A percentile compares a stretch with the other conserved stretches of the same genome.
These are phyloP conservation scores for Apocynum venetum DNA, from an alignment of 257 asterid species.

Conservation along the genomic window DNA sequence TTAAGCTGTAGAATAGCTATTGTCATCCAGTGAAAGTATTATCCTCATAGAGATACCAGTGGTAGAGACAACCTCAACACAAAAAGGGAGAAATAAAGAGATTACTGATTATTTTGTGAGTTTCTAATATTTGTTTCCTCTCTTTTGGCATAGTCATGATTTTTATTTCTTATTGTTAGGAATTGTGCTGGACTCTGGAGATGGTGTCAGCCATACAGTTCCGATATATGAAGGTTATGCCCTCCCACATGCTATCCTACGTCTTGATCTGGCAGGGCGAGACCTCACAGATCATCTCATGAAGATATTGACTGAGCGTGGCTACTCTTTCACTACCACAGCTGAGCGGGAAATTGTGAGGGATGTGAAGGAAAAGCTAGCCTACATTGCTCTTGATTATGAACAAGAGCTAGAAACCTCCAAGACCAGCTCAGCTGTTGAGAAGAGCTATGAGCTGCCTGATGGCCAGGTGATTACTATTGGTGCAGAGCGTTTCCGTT, in stretches of 20 bases:
- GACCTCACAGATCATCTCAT: constrained; percentile 40
- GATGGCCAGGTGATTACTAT: constrained; percentile 21
- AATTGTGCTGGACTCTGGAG: constrained; percentile 31
- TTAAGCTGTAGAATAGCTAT: no score
- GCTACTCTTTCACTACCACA: constrained; percentile 44
- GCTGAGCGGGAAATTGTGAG: constrained; percentile 51
- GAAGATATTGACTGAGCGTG: constrained; percentile 46
- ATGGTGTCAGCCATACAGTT: constrained; percentile 33
- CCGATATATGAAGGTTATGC: constrained; percentile 38
- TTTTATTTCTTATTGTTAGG: constrained; percentile 6
- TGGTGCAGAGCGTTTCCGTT: constrained; percentile 38
- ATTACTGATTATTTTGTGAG: neutral
- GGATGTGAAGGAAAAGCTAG: constrained; percentile 41
- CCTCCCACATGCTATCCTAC: constrained; percentile 47
- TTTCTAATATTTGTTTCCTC: neutral
- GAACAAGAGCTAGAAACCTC: constrained; percentile 35
- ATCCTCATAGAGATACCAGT: neutral
- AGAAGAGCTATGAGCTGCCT: constrained; percentile 39
- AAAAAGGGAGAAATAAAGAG: neutral
- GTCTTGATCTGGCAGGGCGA: constrained; percentile 49
- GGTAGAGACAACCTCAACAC: neutral
- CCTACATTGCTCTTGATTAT: constrained; percentile 44
- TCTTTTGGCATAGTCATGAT: neutral
- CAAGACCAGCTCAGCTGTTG: constrained; percentile 32
- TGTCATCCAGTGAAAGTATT: no score